A percentile compares a stretch with the other conserved stretches of the same genome.
Conservation (phyloP, 1,139 yeast species). For the Nakaseomyces sp. region DNA sequence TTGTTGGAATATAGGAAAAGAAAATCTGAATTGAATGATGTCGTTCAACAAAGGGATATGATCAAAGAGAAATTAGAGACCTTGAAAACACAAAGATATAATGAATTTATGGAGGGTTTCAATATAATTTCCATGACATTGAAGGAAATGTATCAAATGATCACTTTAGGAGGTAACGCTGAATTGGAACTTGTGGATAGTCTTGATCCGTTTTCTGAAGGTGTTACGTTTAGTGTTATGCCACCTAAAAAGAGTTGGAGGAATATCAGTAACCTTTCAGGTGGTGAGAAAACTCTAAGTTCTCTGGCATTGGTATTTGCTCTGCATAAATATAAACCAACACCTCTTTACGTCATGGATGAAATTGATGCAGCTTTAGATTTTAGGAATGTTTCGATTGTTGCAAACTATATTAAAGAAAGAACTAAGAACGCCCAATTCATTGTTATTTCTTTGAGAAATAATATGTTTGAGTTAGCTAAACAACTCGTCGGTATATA, state of each 20-base stretch:
- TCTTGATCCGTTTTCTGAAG: conserved; percentile 96
- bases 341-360: conserved; percentile 97
- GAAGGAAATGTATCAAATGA: conserved; percentile 97
- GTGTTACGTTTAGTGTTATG: conserved; percentile 94
- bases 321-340: conserved; percentile 89
- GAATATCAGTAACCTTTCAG: conserved; percentile 87
- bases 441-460: conserved; percentile 86
- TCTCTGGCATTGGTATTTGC: conserved; percentile 96
- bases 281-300: conserved; percentile 95
- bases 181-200: conserved; percentile 93
- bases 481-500: conserved; percentile 91
- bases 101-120: conserved; percentile 92
- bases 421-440: conserved; percentile 95
- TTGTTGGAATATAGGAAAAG: conserved; percentile 56
- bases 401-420: conserved; percentile 93
- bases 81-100: conserved; percentile 62
- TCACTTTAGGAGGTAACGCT: conserved; percentile 99
- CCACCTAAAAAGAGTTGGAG: conserved; percentile 99
- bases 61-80: conserved; percentile 59
- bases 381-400: conserved; percentile 92
- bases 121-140: conserved; percentile 75
- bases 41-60: conserved; percentile 60
- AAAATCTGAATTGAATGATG: conserved; percentile 54
- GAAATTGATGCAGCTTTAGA: conserved; percentile 99
- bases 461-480: conserved; percentile 96